Percentiles rank a stretch among this genome's conserved stretches.
Conservation (phyloP, 306 rosid genomes). For the Potentilla sterilis region DNA sequence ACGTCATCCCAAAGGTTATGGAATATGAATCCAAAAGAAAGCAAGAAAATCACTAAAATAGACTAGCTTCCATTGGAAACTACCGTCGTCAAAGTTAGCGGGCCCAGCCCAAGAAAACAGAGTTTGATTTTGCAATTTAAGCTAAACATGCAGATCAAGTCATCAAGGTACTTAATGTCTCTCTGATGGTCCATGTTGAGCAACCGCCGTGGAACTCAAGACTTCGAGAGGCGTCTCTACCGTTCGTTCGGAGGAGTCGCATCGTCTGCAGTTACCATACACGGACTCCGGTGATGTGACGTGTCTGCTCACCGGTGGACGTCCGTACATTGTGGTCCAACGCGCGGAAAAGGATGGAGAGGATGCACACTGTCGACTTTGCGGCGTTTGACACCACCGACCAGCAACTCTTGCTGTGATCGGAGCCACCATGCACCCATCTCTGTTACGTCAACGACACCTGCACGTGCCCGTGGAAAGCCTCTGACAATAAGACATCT, state of each 20-base stretch:
- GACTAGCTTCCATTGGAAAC: neutral
- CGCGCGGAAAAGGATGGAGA: neutral
- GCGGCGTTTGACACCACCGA: constrained; percentile 1
- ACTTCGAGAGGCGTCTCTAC: neutral
- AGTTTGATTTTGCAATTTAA: neutral
- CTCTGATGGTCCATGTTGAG: neutral
- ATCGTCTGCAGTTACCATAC: neutral
- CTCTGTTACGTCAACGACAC: constrained; percentile 10
- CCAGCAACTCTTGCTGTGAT: neutral
- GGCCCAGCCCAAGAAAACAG: neutral
- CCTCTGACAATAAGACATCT: neutral
- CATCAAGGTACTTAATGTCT: neutral
- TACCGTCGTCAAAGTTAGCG: neutral
- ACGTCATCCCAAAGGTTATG: too few species aligned
- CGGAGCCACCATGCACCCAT: neutral
- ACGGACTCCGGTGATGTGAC: neutral
- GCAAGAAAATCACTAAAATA: too few species aligned
- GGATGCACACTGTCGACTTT: neutral
- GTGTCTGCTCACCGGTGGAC: constrained; percentile 3
- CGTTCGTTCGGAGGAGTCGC: neutral
- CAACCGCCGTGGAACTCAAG: neutral
- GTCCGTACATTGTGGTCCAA: neutral
- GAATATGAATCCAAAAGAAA: too few species aligned
- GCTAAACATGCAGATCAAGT: neutral
- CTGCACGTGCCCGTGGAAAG: neutral